phyloP scores from a whole-genome alignment of 73 alveolate genomes.

The Paramecium sonneborni region DNA sequence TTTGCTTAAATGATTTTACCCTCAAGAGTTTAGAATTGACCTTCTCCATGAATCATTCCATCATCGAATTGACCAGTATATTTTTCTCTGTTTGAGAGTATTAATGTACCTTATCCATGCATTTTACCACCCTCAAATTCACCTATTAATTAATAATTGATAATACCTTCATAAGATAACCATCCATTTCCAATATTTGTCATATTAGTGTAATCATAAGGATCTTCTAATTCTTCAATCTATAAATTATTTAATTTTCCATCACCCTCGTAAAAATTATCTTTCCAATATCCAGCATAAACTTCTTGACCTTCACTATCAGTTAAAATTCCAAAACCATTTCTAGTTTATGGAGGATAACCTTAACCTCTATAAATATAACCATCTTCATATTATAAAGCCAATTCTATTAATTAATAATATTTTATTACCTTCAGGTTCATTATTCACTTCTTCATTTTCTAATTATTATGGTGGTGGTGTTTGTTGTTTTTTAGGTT shows the following conservation, averaged over 20 bases:
- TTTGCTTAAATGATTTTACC: not conserved
- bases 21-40: not conserved
- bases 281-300: slow-evolving; percentile 39
- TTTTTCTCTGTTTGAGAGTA: not conserved
- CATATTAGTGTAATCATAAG: slow-evolving; percentile 1
- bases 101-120: slow-evolving; percentile 9
- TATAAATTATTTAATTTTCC: slow-evolving; percentile 16
- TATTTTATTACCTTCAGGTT: not conserved
- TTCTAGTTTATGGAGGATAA: not conserved
- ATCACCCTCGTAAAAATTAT: slow-evolving; percentile 1
- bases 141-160: not conserved
- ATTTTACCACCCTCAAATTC: slow-evolving; percentile 30
- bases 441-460: not conserved
- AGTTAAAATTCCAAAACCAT: slow-evolving; percentile 27
- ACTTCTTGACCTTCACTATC: slow-evolving; percentile 40
- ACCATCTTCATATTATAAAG: slow-evolving; percentile 41
- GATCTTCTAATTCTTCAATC: not conserved
- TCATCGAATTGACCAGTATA: slow-evolving; percentile 16
- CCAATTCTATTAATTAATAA: not conserved
- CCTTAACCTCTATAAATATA: slow-evolving; percentile 46
- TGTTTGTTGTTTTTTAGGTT: not conserved
- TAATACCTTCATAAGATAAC: slow-evolving; percentile 31
- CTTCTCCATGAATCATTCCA: slow-evolving; percentile 53
- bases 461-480: not conserved
- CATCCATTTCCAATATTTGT: slow-evolving; percentile 41